These are phyloP conservation scores for Lasiosphaeris hirsuta DNA, from an alignment of 495 filamentous ascomycete species.

Conservation along the genomic window DNA sequence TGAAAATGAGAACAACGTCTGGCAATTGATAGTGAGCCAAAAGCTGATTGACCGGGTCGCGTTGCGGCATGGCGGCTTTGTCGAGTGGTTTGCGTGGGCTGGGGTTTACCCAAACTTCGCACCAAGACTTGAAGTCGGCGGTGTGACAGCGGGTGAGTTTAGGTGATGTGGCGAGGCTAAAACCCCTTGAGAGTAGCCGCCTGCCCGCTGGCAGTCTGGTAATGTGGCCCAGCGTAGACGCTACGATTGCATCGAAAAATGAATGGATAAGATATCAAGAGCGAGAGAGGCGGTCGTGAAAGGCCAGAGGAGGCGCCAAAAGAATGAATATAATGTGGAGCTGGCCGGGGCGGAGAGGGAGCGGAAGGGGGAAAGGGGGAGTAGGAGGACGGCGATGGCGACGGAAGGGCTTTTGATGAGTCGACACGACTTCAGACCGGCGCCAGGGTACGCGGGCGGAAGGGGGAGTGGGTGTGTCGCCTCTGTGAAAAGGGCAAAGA, in stretches of 20 bases:
- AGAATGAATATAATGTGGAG: not conserved
- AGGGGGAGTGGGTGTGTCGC: not conserved
- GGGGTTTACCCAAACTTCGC: too few relatives aligned
- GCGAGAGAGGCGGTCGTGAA: too few relatives aligned
- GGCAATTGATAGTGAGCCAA: slow-evolving; percentile 5
- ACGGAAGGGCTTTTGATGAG: not conserved
- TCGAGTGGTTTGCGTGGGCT: too few relatives aligned
- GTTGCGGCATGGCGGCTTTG: not conserved
- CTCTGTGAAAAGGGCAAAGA: not conserved
- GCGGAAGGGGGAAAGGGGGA: not conserved
- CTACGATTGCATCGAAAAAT: too few relatives aligned
- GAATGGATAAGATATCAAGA: too few relatives aligned
- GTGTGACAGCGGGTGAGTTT: too few relatives aligned
- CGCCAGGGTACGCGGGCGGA: not conserved
- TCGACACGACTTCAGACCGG: not conserved
- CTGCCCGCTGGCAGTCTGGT: too few relatives aligned
- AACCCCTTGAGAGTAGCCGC: too few relatives aligned
- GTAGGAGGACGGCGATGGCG: not conserved
- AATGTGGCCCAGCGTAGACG: too few relatives aligned
- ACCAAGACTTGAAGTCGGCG: too few relatives aligned
- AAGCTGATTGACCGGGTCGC: slow-evolving; percentile 8
- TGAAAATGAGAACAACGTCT: slow-evolving; percentile 4
- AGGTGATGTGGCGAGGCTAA: too few relatives aligned
- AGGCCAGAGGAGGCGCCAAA: not conserved
- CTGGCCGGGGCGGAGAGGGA: not conserved